phyloP scores from a whole-genome alignment of 1,284 basidiomycete species.

The Ceraceosorus guamensis region DNA sequence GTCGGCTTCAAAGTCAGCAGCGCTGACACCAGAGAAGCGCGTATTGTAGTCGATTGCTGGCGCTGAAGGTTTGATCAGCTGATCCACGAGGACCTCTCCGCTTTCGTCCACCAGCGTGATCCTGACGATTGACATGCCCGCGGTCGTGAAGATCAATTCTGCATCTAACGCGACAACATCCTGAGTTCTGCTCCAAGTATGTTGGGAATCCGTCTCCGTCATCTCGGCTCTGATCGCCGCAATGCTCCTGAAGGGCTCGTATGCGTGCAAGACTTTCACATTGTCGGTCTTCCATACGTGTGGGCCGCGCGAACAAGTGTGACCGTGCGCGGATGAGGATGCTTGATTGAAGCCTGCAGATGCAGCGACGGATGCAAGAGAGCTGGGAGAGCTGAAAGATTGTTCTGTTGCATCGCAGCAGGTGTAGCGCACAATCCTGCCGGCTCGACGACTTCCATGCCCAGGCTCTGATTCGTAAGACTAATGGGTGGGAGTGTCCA shows the following conservation, averaged over 20 bases:
- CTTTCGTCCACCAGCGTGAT: slow-evolving; percentile 39
- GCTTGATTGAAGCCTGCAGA: neutral
- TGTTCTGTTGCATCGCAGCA: neutral
- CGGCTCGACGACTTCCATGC: neutral
- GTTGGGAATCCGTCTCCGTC: neutral
- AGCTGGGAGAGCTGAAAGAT: neutral
- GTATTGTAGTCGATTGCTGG: slow-evolving; percentile 43
- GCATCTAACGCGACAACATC: slow-evolving; percentile 42
- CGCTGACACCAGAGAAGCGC: neutral
- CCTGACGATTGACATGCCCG: slow-evolving; percentile 36
- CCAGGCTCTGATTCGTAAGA: neutral
- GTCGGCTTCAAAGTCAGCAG: neutral
- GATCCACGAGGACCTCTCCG: slow-evolving; percentile 35
- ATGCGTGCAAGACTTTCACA: neutral
- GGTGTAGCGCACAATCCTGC: neutral
- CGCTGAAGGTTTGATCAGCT: slow-evolving; percentile 24
- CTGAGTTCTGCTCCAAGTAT: slow-evolving; percentile 7
- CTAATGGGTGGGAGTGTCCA: no score
- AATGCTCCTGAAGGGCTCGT: neutral
- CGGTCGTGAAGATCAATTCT: slow-evolving; percentile 43
- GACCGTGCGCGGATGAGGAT: neutral
- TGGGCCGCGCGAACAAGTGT: neutral
- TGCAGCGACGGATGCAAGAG: neutral
- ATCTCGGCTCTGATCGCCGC: neutral
- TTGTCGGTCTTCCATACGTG: neutral